Percentiles rank a stretch among this genome's conserved stretches.
These are phyloP conservation scores for Phytophthora foliorum DNA, from an alignment of 352 stramenopile species.

Conservation along the genomic window DNA sequence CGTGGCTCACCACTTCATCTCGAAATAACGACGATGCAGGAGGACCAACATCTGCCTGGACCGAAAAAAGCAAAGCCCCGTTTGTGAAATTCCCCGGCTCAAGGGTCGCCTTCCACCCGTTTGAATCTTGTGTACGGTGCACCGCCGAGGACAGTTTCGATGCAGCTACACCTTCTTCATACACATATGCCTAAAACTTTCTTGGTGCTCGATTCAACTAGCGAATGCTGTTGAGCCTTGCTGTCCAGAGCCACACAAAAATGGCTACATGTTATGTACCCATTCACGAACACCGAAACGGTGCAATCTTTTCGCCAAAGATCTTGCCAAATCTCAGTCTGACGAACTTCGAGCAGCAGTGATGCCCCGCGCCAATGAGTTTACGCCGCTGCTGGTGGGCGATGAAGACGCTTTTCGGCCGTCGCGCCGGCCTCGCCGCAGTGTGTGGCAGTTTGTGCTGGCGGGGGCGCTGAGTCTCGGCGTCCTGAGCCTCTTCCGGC, in stretches of 20 bases:
- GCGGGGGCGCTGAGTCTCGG: slow-evolving; percentile 21
- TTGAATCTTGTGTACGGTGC: background rate
- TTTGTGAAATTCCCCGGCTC: background rate
- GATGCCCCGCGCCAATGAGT: slow-evolving; percentile 34
- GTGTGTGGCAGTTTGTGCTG: slow-evolving; percentile 31
- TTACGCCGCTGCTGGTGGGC: slow-evolving; percentile 39
- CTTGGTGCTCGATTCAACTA: no score
- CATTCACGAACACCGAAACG: background rate
- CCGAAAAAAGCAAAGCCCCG: background rate
- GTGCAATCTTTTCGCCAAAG: background rate
- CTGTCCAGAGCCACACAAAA: no score
- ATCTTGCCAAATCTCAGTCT: slow-evolving; percentile 8
- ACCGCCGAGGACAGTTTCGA: background rate
- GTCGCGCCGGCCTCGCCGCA: slow-evolving; percentile 3
- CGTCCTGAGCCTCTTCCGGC: slow-evolving; percentile 31
- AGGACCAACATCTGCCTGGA: background rate
- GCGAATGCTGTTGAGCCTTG: no score
- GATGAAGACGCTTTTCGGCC: background rate
- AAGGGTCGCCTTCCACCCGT: background rate
- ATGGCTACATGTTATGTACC: background rate
- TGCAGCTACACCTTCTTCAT: no score
- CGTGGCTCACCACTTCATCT: no score
- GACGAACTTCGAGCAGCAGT: background rate
- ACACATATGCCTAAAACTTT: no score
- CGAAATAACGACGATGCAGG: no score